Evolutionary conservation across 2,329 filamentous ascomycete genomes (phyloP), one percentile per base, ranked within the genome.

Genomic region (Diaporthe humulicola): DNA sequence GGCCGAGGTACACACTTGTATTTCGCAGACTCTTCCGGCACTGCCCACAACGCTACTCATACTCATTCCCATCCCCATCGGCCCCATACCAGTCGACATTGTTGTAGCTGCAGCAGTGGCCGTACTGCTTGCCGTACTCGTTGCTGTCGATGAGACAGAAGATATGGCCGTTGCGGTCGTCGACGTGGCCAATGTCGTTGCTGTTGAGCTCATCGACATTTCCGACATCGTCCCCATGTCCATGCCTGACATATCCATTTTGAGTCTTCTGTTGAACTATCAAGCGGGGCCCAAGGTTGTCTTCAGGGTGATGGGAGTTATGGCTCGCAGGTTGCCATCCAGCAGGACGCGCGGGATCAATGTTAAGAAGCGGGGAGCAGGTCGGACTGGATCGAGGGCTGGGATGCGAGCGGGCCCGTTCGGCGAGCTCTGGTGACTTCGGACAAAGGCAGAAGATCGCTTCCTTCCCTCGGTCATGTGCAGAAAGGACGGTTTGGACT

Each of bases 11-110:
- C 60, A 22, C 52, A 73, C 71, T n/a, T 66, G 64, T 25, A 74
- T 60, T 28, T 74, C 42, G 36, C 71, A 73, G 17, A 67, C 50
- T n/a, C n/a, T 50, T 19, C 70, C 70, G 5, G 70, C 70, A 30
- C 70, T 71, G 10, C 70, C 70, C 9, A 71, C 33, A 2, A 52
- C 58, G 33, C 15, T 52, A n/a, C 57, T 71, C 70, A 71, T 52
- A 22, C 70, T 64, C 70, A 71, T 70, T n/a, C 61, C 38, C 71
- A 73, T 73, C 40, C 61, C 38, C 71, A 73, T 73, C 40, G 60
- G 38, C 6, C 56, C 61, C 64, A 60, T 52, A 3, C 25, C 33
- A 7, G 30, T 52, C 25, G 38, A 22, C 28, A 64, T 42, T 9
- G 33, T 38, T 19, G 60, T 33, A 9, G 48, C 48, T 10, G 60